phyloP scores from a whole-genome alignment of 768 basidiomycete species.

The Auriscalpium microsporum region DNA sequence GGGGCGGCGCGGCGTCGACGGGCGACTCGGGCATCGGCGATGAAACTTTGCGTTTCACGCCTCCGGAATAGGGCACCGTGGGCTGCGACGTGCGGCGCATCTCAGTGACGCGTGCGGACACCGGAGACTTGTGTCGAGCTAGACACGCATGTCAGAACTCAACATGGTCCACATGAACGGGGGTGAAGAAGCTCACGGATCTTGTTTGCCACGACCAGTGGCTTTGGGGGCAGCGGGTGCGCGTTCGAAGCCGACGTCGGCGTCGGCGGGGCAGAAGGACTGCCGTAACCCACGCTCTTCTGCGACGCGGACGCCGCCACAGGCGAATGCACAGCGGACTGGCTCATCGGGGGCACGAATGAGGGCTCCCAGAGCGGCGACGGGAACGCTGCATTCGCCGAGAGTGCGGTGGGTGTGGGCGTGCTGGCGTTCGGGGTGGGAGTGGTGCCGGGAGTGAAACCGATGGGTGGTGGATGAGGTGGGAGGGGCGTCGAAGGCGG shows the following conservation, averaged over 20 bases:
- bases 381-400: not conserved
- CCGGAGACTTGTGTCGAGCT: not conserved
- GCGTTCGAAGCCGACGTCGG: too few relatives aligned
- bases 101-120: not conserved
- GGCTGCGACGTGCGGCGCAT: not conserved
- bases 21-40: constrained; percentile 4
- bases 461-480: not conserved
- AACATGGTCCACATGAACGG: not conserved
- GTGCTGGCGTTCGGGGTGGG: not conserved
- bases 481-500: constrained; percentile 1
- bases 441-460: not conserved
- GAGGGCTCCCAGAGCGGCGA: not conserved
- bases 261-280: too few relatives aligned
- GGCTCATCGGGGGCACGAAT: too few relatives aligned
- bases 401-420: not conserved
- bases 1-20: not conserved
- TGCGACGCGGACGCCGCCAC: too few relatives aligned
- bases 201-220: not conserved
- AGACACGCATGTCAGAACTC: not conserved
- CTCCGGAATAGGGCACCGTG: not conserved
- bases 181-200: not conserved
- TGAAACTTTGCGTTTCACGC: constrained; percentile 12
- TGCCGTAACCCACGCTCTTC: too few relatives aligned
- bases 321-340: too few relatives aligned
- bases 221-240: not conserved